Percentiles rank a stretch among this genome's conserved stretches.
Conservation (phyloP, 306 rosid genomes). For the Coriaria nepalensis region DNA sequence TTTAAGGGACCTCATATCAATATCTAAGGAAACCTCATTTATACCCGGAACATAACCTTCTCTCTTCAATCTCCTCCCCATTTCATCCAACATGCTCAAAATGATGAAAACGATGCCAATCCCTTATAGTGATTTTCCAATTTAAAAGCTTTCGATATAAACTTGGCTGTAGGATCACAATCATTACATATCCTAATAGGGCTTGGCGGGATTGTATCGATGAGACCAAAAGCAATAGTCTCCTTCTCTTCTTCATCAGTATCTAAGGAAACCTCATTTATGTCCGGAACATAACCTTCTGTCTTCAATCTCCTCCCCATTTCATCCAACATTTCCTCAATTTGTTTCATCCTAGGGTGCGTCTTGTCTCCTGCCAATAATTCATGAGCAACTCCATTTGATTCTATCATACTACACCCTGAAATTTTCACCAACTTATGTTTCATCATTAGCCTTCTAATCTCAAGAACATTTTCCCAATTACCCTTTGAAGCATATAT, state of each 20-base stretch:
- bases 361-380: slow-evolving; percentile 63
- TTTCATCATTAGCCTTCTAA: slow-evolving; percentile 49
- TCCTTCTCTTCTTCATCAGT: slow-evolving; percentile 76
- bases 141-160: slow-evolving; percentile 45
- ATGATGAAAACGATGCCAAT: slow-evolving; percentile 81
- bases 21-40: too few species aligned
- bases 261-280: slow-evolving; percentile 59
- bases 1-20: too few species aligned
- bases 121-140: slow-evolving; percentile 60
- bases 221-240: slow-evolving; percentile 68
- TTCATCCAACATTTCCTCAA: slow-evolving; percentile 51
- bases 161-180: slow-evolving; percentile 56
- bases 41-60: not conserved
- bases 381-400: slow-evolving; percentile 57
- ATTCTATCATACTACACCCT: slow-evolving; percentile 71
- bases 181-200: slow-evolving; percentile 72
- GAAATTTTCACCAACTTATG: slow-evolving; percentile 65
- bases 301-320: slow-evolving; percentile 47
- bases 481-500: slow-evolving; percentile 71
- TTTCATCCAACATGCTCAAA: slow-evolving; percentile 48
- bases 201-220: slow-evolving; percentile 36
- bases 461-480: slow-evolving; percentile 56
- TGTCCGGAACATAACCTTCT: slow-evolving; percentile 57
- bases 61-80: not conserved
- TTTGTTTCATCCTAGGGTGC: slow-evolving; percentile 44